A percentile compares a stretch with the other conserved stretches of the same genome.
Conservation (phyloP, 2,329 filamentous ascomycete species). For the Coniella lustricola region DNA sequence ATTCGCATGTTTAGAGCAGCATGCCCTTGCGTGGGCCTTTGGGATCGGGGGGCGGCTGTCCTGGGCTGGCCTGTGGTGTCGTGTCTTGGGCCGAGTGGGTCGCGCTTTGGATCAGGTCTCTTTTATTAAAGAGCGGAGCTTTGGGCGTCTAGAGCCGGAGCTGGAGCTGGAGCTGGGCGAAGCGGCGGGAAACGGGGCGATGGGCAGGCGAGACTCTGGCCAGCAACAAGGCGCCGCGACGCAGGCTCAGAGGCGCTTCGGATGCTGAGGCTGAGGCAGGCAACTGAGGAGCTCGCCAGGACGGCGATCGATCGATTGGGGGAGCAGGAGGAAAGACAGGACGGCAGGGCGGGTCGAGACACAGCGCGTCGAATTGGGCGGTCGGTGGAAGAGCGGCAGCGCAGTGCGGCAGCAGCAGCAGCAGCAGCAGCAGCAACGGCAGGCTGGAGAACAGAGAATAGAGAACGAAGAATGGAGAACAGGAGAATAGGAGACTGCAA, state of each 20-base stretch:
- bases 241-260: no score
- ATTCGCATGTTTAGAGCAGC: conserved; percentile 23
- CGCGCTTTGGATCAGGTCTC: background rate
- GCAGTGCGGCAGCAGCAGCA: background rate
- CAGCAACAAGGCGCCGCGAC: background rate
- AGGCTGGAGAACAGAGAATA: background rate
- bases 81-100: background rate
- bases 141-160: no score
- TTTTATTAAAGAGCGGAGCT: background rate
- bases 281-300: no score
- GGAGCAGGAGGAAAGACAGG: no score
- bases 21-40: conserved; percentile 15
- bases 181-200: background rate
- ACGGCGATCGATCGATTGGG: no score
- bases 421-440: background rate
- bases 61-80: background rate
- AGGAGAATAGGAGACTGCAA: no score
- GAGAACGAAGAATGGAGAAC: no score
- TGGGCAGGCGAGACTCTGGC: background rate
- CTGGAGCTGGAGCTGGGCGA: background rate
- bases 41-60: background rate
- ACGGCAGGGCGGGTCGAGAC: no score
- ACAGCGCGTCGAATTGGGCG: no score
- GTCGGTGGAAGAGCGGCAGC: background rate
- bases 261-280: no score